Percentiles rank a stretch among this genome's conserved stretches.
These are phyloP conservation scores for Geopyxis carbonaria DNA, from an alignment of 495 filamentous ascomycete species.

Conservation along the genomic window DNA sequence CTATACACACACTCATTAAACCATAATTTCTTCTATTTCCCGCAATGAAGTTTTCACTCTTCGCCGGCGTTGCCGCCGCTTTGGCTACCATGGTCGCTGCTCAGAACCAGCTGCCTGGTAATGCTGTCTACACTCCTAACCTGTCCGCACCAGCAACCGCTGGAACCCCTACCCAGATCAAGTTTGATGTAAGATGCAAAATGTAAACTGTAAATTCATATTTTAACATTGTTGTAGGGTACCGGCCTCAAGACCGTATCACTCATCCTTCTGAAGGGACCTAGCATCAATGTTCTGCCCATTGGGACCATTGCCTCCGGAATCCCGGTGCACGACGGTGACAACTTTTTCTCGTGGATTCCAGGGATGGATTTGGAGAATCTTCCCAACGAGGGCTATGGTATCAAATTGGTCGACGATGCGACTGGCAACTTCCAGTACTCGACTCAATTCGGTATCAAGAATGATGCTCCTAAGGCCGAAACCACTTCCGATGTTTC, in stretches of 20 bases:
- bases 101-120: slow-evolving; percentile 39
- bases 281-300: slow-evolving; percentile 37
- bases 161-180: slow-evolving; percentile 42
- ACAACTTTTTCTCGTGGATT: slow-evolving; percentile 41
- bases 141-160: slow-evolving; percentile 37
- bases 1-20: slow-evolving; percentile 21
- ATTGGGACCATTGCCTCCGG: slow-evolving; percentile 38
- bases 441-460: slow-evolving; percentile 50
- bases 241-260: slow-evolving; percentile 41
- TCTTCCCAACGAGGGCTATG: slow-evolving; percentile 37
- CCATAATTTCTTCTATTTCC: slow-evolving; percentile 2
- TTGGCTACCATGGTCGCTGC: slow-evolving; percentile 37
- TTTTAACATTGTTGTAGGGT: no score
- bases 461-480: background rate
- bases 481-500: background rate
- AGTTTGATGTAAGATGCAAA: slow-evolving; percentile 31
- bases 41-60: slow-evolving; percentile 36
- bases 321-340: slow-evolving; percentile 43
- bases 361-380: slow-evolving; percentile 32
- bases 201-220: no score
- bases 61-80: slow-evolving; percentile 29
- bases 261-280: slow-evolving; percentile 46
- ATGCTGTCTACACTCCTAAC: slow-evolving; percentile 38
- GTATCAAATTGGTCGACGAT: slow-evolving; percentile 48
- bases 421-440: slow-evolving; percentile 48